Percentiles rank a stretch among this genome's conserved stretches.
These are phyloP conservation scores for Pilaira anomala DNA, from an alignment of 192 early-diverging fungal species.

Conservation along the genomic window DNA sequence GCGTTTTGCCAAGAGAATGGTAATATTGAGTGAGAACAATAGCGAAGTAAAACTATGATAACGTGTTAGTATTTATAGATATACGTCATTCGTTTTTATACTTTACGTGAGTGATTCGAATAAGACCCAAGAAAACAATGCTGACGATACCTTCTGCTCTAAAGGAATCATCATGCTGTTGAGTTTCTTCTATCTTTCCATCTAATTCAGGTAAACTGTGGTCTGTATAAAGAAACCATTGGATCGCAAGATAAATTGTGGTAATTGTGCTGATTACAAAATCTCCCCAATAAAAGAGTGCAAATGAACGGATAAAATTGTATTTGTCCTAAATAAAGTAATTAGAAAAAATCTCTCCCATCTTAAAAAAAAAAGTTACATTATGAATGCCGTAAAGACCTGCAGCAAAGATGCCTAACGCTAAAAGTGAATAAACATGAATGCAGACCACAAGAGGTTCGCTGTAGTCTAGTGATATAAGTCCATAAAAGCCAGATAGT, in stretches of 20 bases:
- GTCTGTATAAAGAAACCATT: conserved; percentile 39
- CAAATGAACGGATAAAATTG: conserved; percentile 21
- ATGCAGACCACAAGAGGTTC: conserved; percentile 17
- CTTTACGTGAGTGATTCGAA: conserved; percentile 31
- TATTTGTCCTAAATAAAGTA: conserved; percentile 17
- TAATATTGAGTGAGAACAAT: conserved; percentile 20
- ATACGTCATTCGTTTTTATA: not conserved
- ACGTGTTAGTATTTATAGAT: not conserved
- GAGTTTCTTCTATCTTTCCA: conserved; percentile 4
- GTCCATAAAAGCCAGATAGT: conserved; percentile 34
- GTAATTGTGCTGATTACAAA: conserved; percentile 23
- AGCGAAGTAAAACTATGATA: conserved; percentile 27
- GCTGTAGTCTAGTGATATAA: conserved; percentile 29
- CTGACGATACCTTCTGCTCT: conserved; percentile 32
- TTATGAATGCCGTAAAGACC: conserved; percentile 31
- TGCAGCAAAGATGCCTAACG: conserved; percentile 15
- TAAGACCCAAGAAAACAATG: conserved; percentile 21
- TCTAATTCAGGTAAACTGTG: conserved; percentile 28
- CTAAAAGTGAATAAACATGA: conserved; percentile 34
- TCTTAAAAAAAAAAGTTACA: conserved; percentile 13
- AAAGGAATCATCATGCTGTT: conserved; percentile 28
- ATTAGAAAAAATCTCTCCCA: not conserved
- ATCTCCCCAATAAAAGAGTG: conserved; percentile 38
- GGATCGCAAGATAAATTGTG: conserved; percentile 24
- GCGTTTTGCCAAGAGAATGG: not conserved